Evolutionary conservation across 2,329 filamentous ascomycete genomes (phyloP).

Genomic region (Dothidotthia symphoricarpi): DNA sequence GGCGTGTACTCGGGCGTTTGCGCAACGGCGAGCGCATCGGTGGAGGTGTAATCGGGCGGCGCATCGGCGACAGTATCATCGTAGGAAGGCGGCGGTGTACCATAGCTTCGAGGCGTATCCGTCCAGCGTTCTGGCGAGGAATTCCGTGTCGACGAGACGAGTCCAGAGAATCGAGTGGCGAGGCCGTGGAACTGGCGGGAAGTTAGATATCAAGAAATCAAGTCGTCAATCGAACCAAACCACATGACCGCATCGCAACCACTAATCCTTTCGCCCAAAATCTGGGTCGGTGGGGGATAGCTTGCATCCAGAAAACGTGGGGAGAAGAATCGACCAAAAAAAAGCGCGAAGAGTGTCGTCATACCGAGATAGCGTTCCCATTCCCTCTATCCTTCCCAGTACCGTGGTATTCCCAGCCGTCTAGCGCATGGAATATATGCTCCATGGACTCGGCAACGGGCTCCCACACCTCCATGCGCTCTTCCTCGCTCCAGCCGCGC

Average conservation of each 20-base stretch:
- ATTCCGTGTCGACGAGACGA: constrained; percentile 15
- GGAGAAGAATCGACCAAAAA: constrained; percentile 20
- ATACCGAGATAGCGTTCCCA: constrained; percentile 33
- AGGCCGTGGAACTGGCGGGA: constrained; percentile 24
- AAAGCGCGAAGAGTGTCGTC: constrained; percentile 22
- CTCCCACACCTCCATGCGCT: constrained; percentile 11
- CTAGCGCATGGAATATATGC: constrained; percentile 29
- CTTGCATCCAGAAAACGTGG: constrained; percentile 17
- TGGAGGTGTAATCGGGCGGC: constrained; percentile 48
- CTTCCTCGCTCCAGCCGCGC: constrained; percentile 15
- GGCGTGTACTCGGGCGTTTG: constrained; percentile 32
- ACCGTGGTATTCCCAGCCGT: constrained; percentile 29
- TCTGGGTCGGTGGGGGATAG: constrained; percentile 11
- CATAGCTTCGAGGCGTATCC: constrained; percentile 18
- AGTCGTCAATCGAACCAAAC: constrained; percentile 1
- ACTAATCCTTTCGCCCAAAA: constrained; percentile 4
- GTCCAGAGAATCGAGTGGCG: constrained; percentile 17
- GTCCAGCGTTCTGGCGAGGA: constrained; percentile 29
- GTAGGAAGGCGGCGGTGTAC: constrained; percentile 43
- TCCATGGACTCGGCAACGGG: constrained; percentile 25
- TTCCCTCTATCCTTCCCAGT: constrained; percentile 16
- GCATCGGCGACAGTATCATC: constrained; percentile 45
- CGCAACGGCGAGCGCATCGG: constrained; percentile 43
- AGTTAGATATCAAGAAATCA: constrained; percentile 20
- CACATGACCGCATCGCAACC: constrained; percentile 5